Base-by-base conservation (phyloP, 352 stramenopile species). In the Phytophthora podocarpi region DNA sequence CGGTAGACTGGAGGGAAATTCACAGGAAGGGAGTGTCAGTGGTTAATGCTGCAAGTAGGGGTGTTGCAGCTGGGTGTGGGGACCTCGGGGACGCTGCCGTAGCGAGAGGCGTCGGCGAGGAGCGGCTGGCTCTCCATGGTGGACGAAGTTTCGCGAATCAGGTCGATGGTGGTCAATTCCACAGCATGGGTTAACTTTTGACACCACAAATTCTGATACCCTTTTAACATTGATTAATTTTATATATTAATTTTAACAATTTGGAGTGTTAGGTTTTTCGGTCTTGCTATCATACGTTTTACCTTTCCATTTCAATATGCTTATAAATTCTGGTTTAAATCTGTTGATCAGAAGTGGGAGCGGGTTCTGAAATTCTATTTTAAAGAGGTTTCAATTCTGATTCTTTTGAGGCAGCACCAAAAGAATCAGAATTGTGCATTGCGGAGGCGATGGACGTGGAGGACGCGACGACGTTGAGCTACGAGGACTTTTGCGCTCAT, bases 401-500 rank as follows among this genome's bases (percentile, higher is more conserved):
- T 35, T 18, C 23, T 10, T 36, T 15, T 49, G 24, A 36, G n/a
- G n/a, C n/a, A n/a, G n/a, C n/a, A n/a, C n/a, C n/a, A n/a, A n/a
- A n/a, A n/a, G n/a, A n/a, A n/a, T n/a, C n/a, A n/a, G n/a, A n/a
- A n/a, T n/a, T n/a, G n/a, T n/a, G n/a, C n/a, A 18, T 52, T 18
- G 9, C 16, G 15, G 30, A 16, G n/a, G 37, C 41, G 26, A 90
- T 93, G 59, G 76, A 91, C 52, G 52, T 72, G 18, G 71, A 87
- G 53, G 80, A 93, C 51, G 80, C 80, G 2, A 48, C 53, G 4
- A 59, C 57, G 52, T 63, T 94, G 36, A 72, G 61, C 43, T 96
- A 96, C 50, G 73, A 75, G 13, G 78, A 59, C 27, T 94, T 96
- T 64, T 94, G 85, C 64, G 52, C 59, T 39, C 70, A 52, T n/a